phyloP scores from a whole-genome alignment of 192 early-diverging fungal species.

The Coemansia sp. region DNA sequence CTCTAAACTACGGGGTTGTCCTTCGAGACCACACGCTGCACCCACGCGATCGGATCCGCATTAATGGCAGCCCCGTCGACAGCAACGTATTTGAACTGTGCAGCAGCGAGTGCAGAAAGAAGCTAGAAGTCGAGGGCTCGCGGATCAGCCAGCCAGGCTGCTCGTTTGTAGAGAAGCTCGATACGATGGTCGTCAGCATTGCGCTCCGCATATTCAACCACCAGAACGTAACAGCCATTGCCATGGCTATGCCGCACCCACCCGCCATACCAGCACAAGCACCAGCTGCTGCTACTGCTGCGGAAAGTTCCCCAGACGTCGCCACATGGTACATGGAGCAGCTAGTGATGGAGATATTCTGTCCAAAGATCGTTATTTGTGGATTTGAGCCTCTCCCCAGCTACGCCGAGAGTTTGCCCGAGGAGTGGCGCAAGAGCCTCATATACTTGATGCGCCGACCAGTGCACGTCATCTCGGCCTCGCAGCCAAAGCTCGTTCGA shows the following conservation, averaged over 20 bases:
- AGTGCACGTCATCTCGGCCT: slow-evolving; percentile 33
- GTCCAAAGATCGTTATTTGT: slow-evolving; percentile 34
- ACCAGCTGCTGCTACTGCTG: not conserved
- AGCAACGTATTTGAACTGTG: slow-evolving; percentile 22
- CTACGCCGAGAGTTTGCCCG: slow-evolving; percentile 30
- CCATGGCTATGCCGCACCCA: slow-evolving; percentile 16
- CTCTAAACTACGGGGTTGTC: slow-evolving; percentile 37
- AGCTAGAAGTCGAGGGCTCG: slow-evolving; percentile 6
- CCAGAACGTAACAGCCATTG: slow-evolving; percentile 29
- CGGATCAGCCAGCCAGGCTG: slow-evolving; percentile 4
- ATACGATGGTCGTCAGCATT: slow-evolving; percentile 26
- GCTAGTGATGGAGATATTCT: slow-evolving; percentile 29
- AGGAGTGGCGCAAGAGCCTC: slow-evolving; percentile 36
- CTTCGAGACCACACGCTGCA: slow-evolving; percentile 28
- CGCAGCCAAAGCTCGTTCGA: slow-evolving; percentile 41
- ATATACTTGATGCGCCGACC: slow-evolving; percentile 32
- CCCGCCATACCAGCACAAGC: not conserved
- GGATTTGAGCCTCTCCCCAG: slow-evolving; percentile 42
- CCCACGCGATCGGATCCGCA: slow-evolving; percentile 24
- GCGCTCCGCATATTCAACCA: slow-evolving; percentile 40
- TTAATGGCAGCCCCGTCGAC: slow-evolving; percentile 33
- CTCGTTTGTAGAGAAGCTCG: slow-evolving; percentile 6
- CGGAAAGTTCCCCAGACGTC: not conserved
- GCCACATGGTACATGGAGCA: slow-evolving; percentile 20
- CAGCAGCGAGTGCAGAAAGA: slow-evolving; percentile 18